Percentiles rank a stretch among this genome's conserved stretches.
These are phyloP conservation scores for Cystobasidium pallidum DNA, from an alignment of 1,284 basidiomycete species.

Conservation along the genomic window DNA sequence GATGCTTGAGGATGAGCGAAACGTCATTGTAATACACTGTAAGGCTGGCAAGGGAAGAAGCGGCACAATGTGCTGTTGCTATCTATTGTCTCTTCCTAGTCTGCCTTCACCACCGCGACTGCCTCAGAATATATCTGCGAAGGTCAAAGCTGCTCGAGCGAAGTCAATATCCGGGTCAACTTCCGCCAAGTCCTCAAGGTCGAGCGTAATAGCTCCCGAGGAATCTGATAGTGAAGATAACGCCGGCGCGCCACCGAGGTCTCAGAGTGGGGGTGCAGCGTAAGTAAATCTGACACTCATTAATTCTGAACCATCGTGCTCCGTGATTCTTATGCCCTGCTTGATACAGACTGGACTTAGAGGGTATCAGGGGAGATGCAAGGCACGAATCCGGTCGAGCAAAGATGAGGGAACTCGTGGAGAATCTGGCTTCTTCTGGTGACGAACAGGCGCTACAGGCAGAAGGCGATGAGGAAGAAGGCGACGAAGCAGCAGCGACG, in stretches of 20 bases:
- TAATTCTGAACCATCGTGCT: too few relatives aligned
- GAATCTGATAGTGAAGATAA: conserved; percentile 35
- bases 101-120: conserved; percentile 40
- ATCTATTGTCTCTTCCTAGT: conserved; percentile 40
- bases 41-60: conserved; percentile 59
- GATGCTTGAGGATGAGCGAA: conserved; percentile 69
- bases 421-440: conserved; percentile 37
- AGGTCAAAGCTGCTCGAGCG: conserved; percentile 8
- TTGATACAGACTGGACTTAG: conserved; percentile 18
- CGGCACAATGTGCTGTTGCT: conserved; percentile 33
- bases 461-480: not conserved
- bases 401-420: conserved; percentile 25
- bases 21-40: conserved; percentile 83
- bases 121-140: conserved; percentile 29
- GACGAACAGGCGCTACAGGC: conserved; percentile 13
- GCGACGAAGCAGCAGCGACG: conserved; percentile 8
- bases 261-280: conserved; percentile 43
- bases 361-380: conserved; percentile 13
- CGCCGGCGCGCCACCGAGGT: conserved; percentile 17
- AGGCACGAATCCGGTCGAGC: conserved; percentile 16
- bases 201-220: not conserved
- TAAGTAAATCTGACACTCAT: not conserved
- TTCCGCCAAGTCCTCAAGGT: not conserved
- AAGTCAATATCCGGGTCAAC: not conserved
- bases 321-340: not conserved